Percentiles rank a stretch among this genome's conserved stretches.
Conservation (phyloP, 805 yeast genomes). For the Candida germanica region DNA sequence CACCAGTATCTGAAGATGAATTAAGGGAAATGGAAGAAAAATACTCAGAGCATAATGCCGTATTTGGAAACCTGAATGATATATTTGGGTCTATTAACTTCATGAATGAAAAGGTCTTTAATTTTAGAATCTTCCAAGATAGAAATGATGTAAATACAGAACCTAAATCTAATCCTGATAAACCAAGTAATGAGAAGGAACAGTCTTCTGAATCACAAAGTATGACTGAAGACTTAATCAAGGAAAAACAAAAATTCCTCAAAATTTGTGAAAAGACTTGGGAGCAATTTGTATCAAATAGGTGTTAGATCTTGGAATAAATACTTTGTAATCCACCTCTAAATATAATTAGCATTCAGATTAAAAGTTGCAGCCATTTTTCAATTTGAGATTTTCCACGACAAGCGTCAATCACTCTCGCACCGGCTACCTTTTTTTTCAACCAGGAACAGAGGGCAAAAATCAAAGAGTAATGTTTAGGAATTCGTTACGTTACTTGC, state of each 20-base stretch:
- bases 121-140: conserved; percentile 29
- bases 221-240: conserved; percentile 1
- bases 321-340: too few species aligned
- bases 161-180: conserved; percentile 1
- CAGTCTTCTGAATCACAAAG: neutral
- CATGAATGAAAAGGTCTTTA: conserved; percentile 35
- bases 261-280: conserved; percentile 44
- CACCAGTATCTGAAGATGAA: conserved; percentile 29
- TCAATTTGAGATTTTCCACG: too few species aligned
- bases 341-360: too few species aligned
- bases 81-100: conserved; percentile 36
- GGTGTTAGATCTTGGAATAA: conserved; percentile 6
- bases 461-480: conserved; percentile 4
- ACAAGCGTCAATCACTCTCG: too few species aligned
- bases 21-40: conserved; percentile 30
- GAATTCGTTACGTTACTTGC: conserved; percentile 3
- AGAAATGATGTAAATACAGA: conserved; percentile 1
- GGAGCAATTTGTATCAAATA: conserved; percentile 32
- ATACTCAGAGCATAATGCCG: conserved; percentile 12
- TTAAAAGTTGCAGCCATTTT: too few species aligned
- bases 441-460: neutral
- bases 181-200: neutral
- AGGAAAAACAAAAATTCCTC: conserved; percentile 37
- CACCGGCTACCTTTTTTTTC: conserved; percentile 2
- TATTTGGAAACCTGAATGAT: conserved; percentile 16